Evolutionary conservation across 2,329 filamentous ascomycete genomes (phyloP), one percentile per base, ranked within the genome.

Genomic region (Domatiomyces catenatus): DNA sequence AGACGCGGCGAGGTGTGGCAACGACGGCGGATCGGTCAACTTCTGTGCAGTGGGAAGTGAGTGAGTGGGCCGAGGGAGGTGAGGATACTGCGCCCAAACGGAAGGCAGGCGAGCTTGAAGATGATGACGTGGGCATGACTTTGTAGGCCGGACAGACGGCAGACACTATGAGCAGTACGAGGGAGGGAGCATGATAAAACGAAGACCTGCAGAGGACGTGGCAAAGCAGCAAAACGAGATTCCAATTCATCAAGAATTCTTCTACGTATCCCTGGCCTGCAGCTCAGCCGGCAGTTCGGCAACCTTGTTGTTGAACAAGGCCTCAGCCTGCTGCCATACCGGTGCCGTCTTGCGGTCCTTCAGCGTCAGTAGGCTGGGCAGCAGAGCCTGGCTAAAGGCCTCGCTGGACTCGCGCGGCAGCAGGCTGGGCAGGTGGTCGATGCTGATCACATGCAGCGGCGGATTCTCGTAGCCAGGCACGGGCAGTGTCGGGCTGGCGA

Each of bases 401-500:
- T 95, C 88, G 44, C 81, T 87, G 22, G 87, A 82, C 70, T 95
- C 90, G 49, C 90, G 76, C 1, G 90, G 86, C 39, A 96, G 74
- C 58, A 95, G 76, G 49, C 80, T 84, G 3, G 87, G 86, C 48
- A 93, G 74, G 64, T 93, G 86, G 67, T 93, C 86, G 62, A 93
- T 92, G 65, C 80, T 84, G 67, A 95, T 94, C 59, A 95, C 85
- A 46, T 77, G 81, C 51, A 94, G 69, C 6, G 77, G 75, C 0
- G 79, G 76, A 49, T 73, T 69, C 46, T 67, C 74, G 61, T 70
- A 77, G 56, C 74, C 79, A 32, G 79, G 71, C 20, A 92, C 84
- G 1, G 81, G 76, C 0, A 94, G 81, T 1, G 87, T 94, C n/a
- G 89, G 90, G 64, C 85, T 80, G 64, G 81, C 79, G 64, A 95